Evolutionary conservation across 202 grass and related monocot genomes (phyloP).

Genomic region (Panicum virgatum): DNA sequence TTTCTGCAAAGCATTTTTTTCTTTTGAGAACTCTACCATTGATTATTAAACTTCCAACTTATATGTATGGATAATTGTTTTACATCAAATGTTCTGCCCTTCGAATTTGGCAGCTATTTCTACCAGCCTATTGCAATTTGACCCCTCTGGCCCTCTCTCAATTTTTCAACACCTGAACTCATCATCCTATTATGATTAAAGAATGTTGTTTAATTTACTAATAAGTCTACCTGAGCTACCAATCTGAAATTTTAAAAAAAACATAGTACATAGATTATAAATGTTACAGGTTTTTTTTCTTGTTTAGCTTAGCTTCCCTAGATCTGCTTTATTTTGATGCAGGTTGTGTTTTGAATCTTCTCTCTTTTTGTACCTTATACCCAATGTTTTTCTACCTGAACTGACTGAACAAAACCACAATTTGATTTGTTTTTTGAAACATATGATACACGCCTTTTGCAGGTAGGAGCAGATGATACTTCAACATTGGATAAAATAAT

Average conservation of each 20-base stretch:
- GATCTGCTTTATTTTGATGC: not conserved
- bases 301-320: not conserved
- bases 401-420: not conserved
- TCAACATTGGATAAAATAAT: slow-evolving; percentile 71
- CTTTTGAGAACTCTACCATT: not conserved
- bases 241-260: not conserved
- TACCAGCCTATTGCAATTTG: not conserved
- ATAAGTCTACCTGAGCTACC: not conserved
- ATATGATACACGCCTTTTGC: slow-evolving; percentile 18
- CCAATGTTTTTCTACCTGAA: not conserved
- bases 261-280: not conserved
- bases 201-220: not conserved
- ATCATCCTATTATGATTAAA: not conserved
- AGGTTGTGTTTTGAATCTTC: not conserved
- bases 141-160: not conserved
- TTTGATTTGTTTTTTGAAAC: slow-evolving; percentile 28
- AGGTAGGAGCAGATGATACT: slow-evolving; percentile 82
- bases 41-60: slow-evolving; percentile 16
- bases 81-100: not conserved
- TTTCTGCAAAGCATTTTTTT: slow-evolving; percentile 4
- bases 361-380: not conserved
- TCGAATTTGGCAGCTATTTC: not conserved
- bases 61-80: not conserved
- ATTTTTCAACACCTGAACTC: not conserved
- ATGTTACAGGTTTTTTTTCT: not conserved